Base-by-base conservation (phyloP, 83 land plant genomes). In the Diphasiastrum complanatum region DNA sequence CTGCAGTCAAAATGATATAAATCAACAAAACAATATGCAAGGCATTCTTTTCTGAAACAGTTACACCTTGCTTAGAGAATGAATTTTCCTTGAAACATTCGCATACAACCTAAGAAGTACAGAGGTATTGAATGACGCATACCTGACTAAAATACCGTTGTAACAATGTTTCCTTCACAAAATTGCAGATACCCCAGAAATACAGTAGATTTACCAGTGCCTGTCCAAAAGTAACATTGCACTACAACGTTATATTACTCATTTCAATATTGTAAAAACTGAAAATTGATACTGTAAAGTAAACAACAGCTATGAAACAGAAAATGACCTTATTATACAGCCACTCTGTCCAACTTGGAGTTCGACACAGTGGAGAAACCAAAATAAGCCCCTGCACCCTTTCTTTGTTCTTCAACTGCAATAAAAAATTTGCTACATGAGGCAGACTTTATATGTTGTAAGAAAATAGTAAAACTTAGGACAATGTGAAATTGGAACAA, bases 271-370 rank as follows among this genome's bases (percentile, higher is more conserved):
- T 5, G 14, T n/a, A 48, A 26, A 19, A 29, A 41, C 29, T 2
- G 18, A 4, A 48, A 18, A 3, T 1, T 5, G 11, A 29, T 22
- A 3, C 3, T 33, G 27, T 35, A 11, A 33, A 56, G 1, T 40
- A 51, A 48, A 34, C 47, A 35, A 18, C 36, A 33, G 20, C 0
- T 12, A 24, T 38, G 11, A 16, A 45, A 18, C 3, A 43, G 4
- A 2, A 51, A 4, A n/a, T 12, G 24, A 87, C 95, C 95, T 91
- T 88, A 56, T 85, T 83, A 40, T 67, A 79, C 3, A 91, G 69
- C 97, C 97, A 91, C 75, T 91, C 97, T 5, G 85, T 76, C 97
- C 97, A 87, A 30, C 77, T 80, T 2, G 97, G 87, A 33, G 76
- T 76, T 66, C 69, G 74, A 67, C 91, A 85, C 12, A 87, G 52